Conservation (phyloP, 2,329 filamentous ascomycete species). For the Colletotrichum phormii region DNA sequence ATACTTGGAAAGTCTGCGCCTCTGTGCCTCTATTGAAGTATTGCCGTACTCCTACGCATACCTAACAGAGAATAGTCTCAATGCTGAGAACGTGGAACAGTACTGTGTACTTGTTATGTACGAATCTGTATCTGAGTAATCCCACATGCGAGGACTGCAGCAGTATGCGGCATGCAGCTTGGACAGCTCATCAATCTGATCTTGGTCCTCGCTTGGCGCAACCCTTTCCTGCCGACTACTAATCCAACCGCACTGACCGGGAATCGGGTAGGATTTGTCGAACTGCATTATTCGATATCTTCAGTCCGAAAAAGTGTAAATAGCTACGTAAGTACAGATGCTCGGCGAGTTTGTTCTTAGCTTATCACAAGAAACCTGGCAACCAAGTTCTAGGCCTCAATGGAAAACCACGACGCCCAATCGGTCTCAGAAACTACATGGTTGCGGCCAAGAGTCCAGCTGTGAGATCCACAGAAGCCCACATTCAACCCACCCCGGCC, state of each 20-base stretch:
- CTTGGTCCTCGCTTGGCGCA: background rate
- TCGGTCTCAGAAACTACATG: constrained; percentile 3
- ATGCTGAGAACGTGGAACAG: too few species aligned
- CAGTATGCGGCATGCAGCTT: constrained; percentile 5
- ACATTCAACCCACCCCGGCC: constrained; percentile 5
- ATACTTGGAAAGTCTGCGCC: too few species aligned
- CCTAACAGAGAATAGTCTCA: background rate
- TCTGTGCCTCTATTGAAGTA: too few species aligned
- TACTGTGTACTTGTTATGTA: background rate
- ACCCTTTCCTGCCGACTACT: background rate
- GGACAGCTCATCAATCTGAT: constrained; percentile 22
- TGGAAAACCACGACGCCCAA: background rate
- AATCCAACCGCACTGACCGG: background rate
- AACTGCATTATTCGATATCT: background rate
- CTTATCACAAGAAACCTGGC: constrained; percentile 1
- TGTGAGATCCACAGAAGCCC: constrained; percentile 19
- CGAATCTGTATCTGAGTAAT: constrained; percentile 8
- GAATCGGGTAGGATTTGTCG: background rate
- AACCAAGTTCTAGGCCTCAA: background rate
- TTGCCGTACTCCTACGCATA: background rate
- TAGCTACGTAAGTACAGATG: background rate
- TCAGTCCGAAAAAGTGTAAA: background rate
- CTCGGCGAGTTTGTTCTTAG: background rate
- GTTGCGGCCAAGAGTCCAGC: constrained; percentile 19
- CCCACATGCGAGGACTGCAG: background rate